These are phyloP conservation scores for Phaeophleospora eucalypticola DNA, from an alignment of 2,329 filamentous ascomycete species.

Conservation along the genomic window DNA sequence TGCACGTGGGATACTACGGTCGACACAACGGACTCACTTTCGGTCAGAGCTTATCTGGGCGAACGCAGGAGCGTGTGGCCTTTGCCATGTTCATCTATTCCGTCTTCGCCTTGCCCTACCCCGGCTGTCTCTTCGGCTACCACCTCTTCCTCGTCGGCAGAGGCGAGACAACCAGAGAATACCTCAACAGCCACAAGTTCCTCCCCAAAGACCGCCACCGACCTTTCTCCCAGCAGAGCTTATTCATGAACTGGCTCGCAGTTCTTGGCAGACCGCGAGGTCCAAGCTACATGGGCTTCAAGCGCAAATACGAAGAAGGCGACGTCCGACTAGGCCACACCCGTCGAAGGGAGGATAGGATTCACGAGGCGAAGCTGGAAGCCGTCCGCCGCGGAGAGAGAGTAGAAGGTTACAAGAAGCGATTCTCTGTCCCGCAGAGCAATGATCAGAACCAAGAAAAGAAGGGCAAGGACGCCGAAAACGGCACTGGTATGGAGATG, in stretches of 20 bases:
- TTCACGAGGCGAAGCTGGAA: slow-evolving; percentile 8
- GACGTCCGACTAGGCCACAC: slow-evolving; percentile 73
- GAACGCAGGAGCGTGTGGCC: slow-evolving; percentile 28
- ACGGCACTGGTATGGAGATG: too few relatives aligned
- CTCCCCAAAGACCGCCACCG: slow-evolving; percentile 84
- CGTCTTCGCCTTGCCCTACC: slow-evolving; percentile 71
- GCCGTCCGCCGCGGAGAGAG: slow-evolving; percentile 40
- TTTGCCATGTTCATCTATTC: slow-evolving; percentile 89
- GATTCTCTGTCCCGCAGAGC: slow-evolving; percentile 26
- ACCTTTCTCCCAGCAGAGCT: slow-evolving; percentile 74
- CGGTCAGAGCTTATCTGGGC: slow-evolving; percentile 50
- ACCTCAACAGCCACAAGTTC: slow-evolving; percentile 95
- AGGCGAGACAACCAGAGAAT: slow-evolving; percentile 93
- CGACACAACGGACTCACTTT: slow-evolving; percentile 63
- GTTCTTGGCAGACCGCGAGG: slow-evolving; percentile 80
- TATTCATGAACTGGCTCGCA: slow-evolving; percentile 72
- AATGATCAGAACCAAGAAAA: slow-evolving; percentile 5
- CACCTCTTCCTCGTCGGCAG: slow-evolving; percentile 87
- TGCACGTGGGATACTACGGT: slow-evolving; percentile 73
- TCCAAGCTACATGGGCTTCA: slow-evolving; percentile 87
- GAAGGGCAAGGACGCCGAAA: too few relatives aligned
- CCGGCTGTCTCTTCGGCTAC: slow-evolving; percentile 76
- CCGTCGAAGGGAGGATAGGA: slow-evolving; percentile 9
- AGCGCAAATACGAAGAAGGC: slow-evolving; percentile 68
- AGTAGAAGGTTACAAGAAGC: slow-evolving; percentile 49